Evolutionary conservation across 768 basidiomycete species (phyloP), one percentile per base, ranked within the genome.

Genomic region (Podaxis mareebaensis): DNA sequence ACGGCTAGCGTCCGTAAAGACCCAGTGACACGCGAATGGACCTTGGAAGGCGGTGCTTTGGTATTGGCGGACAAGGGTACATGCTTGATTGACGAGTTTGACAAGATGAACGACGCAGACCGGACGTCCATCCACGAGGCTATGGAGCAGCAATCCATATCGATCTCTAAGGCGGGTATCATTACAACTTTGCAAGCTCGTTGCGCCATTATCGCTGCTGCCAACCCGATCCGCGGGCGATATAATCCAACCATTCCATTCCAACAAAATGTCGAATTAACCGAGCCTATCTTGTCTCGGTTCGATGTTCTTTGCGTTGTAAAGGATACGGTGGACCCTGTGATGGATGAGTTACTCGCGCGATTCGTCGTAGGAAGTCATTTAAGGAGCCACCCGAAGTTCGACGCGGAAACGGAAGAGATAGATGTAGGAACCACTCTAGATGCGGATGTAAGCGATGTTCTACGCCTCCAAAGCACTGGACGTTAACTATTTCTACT

Each of bases 101-200:
- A 99, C 81, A 99, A 99, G 82, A 99, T 99, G 97, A 99, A 99
- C 76, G 97, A 99, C 70, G 85, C 93, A 15, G 96, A 99, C 74
- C 84, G 96, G 69, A 99, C 96, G 15, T 97, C 95, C 3, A 99
- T 99, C 70, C 97, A 99, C 80, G 97, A 99, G 75, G 97, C 97
- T 1, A 99, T 99, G 97, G 97, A 99, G 73, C 97, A 99, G 77
- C 97, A 99, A 74, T 92, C 94, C 12, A 99, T 99, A 67, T 99
- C 97, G 3, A 99, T 99, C 70, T 95, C 96, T 24, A 99, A 99
- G 73, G 97, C 97, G 15, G 97, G 97, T 48, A 99, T 99, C 66
- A 92, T 99, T 60, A 99, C 97, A n/a, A 92, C 93, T 15, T 84
- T 99, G 7, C 96, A 98, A 77, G 97, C 97, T 26, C 90, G 97